These are phyloP conservation scores for Lepiota brunneoincarnata DNA, from an alignment of 768 basidiomycete species.

Conservation along the genomic window DNA sequence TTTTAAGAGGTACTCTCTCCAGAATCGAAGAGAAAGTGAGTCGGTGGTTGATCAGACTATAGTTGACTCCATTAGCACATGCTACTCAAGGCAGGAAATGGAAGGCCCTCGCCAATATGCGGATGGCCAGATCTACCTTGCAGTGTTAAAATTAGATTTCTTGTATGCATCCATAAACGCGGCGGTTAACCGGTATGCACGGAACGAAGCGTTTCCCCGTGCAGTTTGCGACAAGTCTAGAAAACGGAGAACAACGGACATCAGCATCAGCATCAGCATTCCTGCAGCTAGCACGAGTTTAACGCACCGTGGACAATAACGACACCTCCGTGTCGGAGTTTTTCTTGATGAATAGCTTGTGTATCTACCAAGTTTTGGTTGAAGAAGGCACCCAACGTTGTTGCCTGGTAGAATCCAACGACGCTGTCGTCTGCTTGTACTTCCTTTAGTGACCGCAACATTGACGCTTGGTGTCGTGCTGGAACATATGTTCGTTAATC, in stretches of 20 bases:
- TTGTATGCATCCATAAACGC: constrained; percentile 82
- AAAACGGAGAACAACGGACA: constrained; percentile 14
- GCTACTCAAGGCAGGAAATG: constrained; percentile 8
- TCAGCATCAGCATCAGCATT: constrained; percentile 8
- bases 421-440: constrained; percentile 90
- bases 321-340: constrained; percentile 80
- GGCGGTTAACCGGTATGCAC: constrained; percentile 81
- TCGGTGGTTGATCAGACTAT: constrained; percentile 74
- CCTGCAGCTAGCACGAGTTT: constrained; percentile 1
- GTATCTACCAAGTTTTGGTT: constrained; percentile 79
- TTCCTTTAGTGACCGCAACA: constrained; percentile 87
- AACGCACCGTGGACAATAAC: constrained; percentile 78
- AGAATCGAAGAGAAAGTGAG: constrained; percentile 85
- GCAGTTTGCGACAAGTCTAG: constrained; percentile 75
- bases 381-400: constrained; percentile 81
- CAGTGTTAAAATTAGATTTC: constrained; percentile 78
- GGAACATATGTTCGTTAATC: constrained; percentile 15
- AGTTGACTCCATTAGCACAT: constrained; percentile 17
- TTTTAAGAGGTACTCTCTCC: constrained; percentile 80
- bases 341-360: constrained; percentile 83
- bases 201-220: constrained; percentile 84
- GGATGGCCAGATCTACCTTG: constrained; percentile 51
- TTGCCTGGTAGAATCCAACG: constrained; percentile 93
- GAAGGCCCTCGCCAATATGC: not conserved
- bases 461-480: constrained; percentile 81